phyloP scores from a whole-genome alignment of 768 basidiomycete genomes.

The Ramaria sp. region DNA sequence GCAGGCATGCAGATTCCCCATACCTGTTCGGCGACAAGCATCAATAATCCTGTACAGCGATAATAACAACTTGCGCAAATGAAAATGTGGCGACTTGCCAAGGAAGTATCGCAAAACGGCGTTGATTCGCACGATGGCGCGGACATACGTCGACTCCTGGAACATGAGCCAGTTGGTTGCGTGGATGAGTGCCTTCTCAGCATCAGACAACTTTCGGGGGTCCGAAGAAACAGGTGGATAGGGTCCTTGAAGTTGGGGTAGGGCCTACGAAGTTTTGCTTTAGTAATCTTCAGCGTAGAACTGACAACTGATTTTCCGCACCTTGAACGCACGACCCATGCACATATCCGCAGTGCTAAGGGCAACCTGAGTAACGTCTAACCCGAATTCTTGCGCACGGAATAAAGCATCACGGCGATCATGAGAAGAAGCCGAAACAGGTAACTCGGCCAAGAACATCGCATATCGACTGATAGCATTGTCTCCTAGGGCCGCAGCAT shows the following conservation, averaged over 20 bases:
- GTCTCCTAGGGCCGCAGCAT: conserved; percentile 82
- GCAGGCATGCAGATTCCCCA: conserved; percentile 48
- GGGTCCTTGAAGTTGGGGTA: background rate
- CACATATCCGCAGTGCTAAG: conserved; percentile 68
- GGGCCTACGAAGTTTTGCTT: conserved; percentile 4
- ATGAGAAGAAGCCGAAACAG: conserved; percentile 45
- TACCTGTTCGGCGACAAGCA: conserved; percentile 29
- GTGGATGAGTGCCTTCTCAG: conserved; percentile 59
- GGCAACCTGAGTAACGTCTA: conserved; percentile 76
- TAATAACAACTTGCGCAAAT: background rate
- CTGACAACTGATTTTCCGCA: conserved; percentile 19
- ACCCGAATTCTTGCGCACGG: conserved; percentile 71
- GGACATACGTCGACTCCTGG: conserved; percentile 55
- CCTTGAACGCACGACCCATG: conserved; percentile 59
- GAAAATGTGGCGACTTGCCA: conserved; percentile 36
- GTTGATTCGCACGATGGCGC: conserved; percentile 80
- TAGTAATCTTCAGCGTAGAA: background rate
- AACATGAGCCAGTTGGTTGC: conserved; percentile 93
- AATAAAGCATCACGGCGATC: conserved; percentile 63
- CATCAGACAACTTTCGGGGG: conserved; percentile 37
- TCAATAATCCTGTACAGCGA: background rate
- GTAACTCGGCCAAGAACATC: conserved; percentile 73
- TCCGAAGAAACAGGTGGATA: conserved; percentile 38
- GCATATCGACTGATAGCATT: conserved; percentile 91
- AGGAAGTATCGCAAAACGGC: conserved; percentile 85